Percentiles rank a stretch among this genome's conserved stretches.
Conservation (phyloP, 2,329 filamentous ascomycete genomes). For the Plenodomus lindquistii region DNA sequence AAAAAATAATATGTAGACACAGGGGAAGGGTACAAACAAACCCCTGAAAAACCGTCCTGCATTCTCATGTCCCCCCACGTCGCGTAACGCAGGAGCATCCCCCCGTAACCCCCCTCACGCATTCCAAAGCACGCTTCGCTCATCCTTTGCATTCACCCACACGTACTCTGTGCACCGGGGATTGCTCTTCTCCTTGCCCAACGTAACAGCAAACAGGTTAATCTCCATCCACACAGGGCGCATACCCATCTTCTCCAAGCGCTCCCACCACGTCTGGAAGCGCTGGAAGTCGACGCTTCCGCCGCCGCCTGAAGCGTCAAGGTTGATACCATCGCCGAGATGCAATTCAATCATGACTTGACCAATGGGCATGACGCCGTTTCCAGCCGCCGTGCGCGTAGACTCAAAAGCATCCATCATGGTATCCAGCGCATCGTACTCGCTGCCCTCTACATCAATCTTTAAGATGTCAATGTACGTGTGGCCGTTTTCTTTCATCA, state of each 20-base stretch:
- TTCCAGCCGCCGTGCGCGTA: slow-evolving; percentile 18
- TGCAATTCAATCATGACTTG: slow-evolving; percentile 43
- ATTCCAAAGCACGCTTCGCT: slow-evolving; percentile 33
- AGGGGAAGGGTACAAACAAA: too few relatives aligned
- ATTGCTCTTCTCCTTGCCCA: slow-evolving; percentile 29
- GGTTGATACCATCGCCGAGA: slow-evolving; percentile 24
- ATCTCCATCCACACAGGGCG: slow-evolving; percentile 41
- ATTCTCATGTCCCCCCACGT: too few relatives aligned
- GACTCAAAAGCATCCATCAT: slow-evolving; percentile 36
- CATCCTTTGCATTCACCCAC: slow-evolving; percentile 38
- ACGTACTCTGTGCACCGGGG: slow-evolving; percentile 41
- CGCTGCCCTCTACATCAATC: slow-evolving; percentile 39
- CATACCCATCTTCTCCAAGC: slow-evolving; percentile 41
- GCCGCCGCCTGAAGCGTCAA: slow-evolving; percentile 7
- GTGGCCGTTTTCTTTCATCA: slow-evolving; percentile 40
- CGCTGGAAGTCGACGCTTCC: slow-evolving; percentile 29
- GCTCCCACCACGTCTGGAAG: slow-evolving; percentile 39
- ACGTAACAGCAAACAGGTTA: slow-evolving; percentile 36
- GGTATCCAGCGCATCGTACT: slow-evolving; percentile 35
- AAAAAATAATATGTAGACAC: too few relatives aligned
- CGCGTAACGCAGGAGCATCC: too few relatives aligned
- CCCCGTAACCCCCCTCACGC: background rate
- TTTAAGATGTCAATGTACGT: slow-evolving; percentile 42
- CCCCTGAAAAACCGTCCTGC: too few relatives aligned
- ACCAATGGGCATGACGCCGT: slow-evolving; percentile 33